phyloP scores from a whole-genome alignment of 768 basidiomycete genomes.

The Naganishia onofrii region DNA sequence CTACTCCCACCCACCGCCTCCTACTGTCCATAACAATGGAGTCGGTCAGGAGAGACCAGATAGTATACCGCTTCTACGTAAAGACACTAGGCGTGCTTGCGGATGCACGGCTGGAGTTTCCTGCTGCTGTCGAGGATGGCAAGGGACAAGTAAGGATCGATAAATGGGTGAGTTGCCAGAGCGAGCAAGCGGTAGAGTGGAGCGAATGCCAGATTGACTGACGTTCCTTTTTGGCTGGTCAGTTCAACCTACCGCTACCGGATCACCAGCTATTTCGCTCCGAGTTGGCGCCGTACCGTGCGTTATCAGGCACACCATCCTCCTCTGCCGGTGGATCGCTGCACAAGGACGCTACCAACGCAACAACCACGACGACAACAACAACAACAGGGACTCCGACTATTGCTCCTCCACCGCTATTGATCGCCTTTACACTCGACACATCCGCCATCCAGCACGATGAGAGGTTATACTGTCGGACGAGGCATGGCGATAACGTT shows the following conservation, averaged over 20 bases:
- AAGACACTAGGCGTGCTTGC: slow-evolving; percentile 48
- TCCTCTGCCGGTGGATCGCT: slow-evolving; percentile 32
- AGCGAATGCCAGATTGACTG: not conserved
- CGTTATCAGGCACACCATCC: slow-evolving; percentile 36
- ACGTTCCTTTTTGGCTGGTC: no score
- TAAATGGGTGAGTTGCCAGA: slow-evolving; percentile 44
- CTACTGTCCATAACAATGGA: not conserved
- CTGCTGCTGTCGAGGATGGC: not conserved
- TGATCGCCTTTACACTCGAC: slow-evolving; percentile 51
- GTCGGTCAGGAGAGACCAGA: slow-evolving; percentile 38
- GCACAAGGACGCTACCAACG: not conserved
- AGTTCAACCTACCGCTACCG: slow-evolving; percentile 49
- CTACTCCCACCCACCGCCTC: not conserved
- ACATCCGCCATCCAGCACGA: slow-evolving; percentile 42
- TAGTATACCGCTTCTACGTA: slow-evolving; percentile 47
- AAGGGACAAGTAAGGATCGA: slow-evolving; percentile 41
- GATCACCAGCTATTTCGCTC: slow-evolving; percentile 45
- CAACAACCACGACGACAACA: no score
- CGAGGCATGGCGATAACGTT: slow-evolving; percentile 33
- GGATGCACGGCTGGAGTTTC: slow-evolving; percentile 39
- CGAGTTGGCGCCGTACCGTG: slow-evolving; percentile 44
- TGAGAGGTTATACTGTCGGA: slow-evolving; percentile 23
- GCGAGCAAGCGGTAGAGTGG: not conserved
- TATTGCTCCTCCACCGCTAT: slow-evolving; percentile 41
- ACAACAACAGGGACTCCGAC: no score